A percentile compares a stretch with the other conserved stretches of the same genome.
phyloP scores from a whole-genome alignment of 2,329 filamentous ascomycete species.

The Diaporthe humulicola region DNA sequence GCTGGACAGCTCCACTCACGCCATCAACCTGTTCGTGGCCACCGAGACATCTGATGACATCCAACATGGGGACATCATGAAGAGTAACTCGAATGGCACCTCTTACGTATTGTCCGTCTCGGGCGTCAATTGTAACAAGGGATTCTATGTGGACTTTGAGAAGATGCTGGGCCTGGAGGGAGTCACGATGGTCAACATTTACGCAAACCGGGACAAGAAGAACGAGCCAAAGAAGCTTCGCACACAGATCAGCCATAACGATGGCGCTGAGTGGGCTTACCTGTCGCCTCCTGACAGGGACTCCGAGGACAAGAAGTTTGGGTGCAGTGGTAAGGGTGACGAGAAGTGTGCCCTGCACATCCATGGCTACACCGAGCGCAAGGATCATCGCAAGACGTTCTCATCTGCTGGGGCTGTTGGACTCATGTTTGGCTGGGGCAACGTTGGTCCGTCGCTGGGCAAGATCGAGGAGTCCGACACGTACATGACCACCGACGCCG shows the following conservation, averaged over 20 bases:
- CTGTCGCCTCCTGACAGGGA: slow-evolving; percentile 80
- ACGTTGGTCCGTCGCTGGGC: slow-evolving; percentile 81
- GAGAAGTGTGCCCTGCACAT: slow-evolving; percentile 88
- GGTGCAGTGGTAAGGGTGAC: slow-evolving; percentile 70
- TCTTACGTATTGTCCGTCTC: slow-evolving; percentile 89
- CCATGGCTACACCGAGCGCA: slow-evolving; percentile 94
- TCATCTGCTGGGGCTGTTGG: slow-evolving; percentile 91
- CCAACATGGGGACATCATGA: slow-evolving; percentile 89
- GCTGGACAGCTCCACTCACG: slow-evolving; percentile 93
- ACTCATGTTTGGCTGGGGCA: slow-evolving; percentile 91
- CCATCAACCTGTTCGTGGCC: slow-evolving; percentile 93
- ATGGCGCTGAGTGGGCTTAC: slow-evolving; percentile 88
- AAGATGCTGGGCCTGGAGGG: slow-evolving; percentile 95
- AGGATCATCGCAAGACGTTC: slow-evolving; percentile 85
- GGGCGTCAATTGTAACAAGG: slow-evolving; percentile 83
- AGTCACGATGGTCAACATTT: slow-evolving; percentile 87
- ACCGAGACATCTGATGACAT: slow-evolving; percentile 75
- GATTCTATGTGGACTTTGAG: slow-evolving; percentile 93
- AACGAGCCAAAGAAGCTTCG: slow-evolving; percentile 83
- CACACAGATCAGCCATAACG: slow-evolving; percentile 95
- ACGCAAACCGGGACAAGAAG: slow-evolving; percentile 78
- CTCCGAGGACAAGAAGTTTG: slow-evolving; percentile 77
- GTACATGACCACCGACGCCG: slow-evolving; percentile 92
- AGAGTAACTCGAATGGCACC: slow-evolving; percentile 98
- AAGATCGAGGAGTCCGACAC: slow-evolving; percentile 82